These are phyloP conservation scores for Lithohypha guttulata DNA, from an alignment of 2,329 filamentous ascomycete species.

Conservation along the genomic window DNA sequence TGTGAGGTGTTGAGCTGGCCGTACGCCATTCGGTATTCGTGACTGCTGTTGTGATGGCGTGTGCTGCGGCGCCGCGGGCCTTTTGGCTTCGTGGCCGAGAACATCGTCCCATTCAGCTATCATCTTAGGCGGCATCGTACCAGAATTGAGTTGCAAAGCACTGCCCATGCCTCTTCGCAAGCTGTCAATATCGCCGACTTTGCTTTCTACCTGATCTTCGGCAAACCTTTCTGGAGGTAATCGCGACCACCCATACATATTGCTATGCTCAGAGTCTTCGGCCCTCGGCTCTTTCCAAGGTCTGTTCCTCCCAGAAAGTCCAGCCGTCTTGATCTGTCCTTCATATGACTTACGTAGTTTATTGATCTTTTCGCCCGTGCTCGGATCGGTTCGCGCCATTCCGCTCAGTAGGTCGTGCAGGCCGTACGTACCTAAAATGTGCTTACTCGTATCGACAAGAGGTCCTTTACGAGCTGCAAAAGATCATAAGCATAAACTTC, in stretches of 20 bases:
- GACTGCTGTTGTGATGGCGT: constrained; percentile 22
- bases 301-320: constrained; percentile 39
- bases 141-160: constrained; percentile 40
- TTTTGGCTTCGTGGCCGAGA: constrained; percentile 36
- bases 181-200: constrained; percentile 34
- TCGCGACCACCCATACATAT: constrained; percentile 25
- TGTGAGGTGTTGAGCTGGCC: constrained; percentile 14
- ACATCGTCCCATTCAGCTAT: constrained; percentile 39
- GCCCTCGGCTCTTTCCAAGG: constrained; percentile 33
- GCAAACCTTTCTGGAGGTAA: constrained; percentile 41
- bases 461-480: constrained; percentile 36
- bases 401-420: constrained; percentile 46
- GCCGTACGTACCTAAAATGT: constrained; percentile 50
- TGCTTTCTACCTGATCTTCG: constrained; percentile 38
- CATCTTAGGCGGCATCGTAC: constrained; percentile 32
- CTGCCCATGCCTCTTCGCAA: constrained; percentile 31
- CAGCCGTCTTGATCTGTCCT: constrained; percentile 39
- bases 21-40: constrained; percentile 20
- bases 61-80: constrained; percentile 26
- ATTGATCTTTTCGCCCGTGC: constrained; percentile 55
- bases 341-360: constrained; percentile 48
- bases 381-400: constrained; percentile 48
- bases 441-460: constrained; percentile 46
- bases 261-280: constrained; percentile 23
- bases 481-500: constrained; percentile 15